Evolutionary conservation across 495 filamentous ascomycete genomes (phyloP), one percentile per base, ranked within the genome.

Genomic region (Penicillium psychrofluorescens): DNA sequence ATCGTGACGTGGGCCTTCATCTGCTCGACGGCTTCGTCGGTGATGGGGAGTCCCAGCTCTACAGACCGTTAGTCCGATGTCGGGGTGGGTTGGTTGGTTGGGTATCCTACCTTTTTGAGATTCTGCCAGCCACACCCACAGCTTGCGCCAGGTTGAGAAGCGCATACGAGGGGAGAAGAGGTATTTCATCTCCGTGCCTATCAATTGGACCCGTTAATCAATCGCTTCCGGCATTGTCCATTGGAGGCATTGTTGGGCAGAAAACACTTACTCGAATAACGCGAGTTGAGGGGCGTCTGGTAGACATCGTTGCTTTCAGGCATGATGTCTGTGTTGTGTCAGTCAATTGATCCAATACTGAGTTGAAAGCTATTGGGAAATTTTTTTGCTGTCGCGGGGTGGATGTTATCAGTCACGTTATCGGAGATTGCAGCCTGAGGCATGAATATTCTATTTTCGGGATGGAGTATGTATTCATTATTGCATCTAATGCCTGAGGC

Each of bases 61-160:
- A 54, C 45, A 46, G 44, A 35, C 29, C 55, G 52, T 50, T 37
- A 55, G 50, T 57, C 46, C 46, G 46, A 50, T 50, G 35, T 56
- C 50, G 53, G 48, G 33, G 35, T 35, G 15, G 30, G 33, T 30
- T 9, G 40, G 41, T 30, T 29, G 33, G 14, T 38, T 37, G 29
- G 31, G 16, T 48, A 41, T 44, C 48, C 51, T 64, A 71, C 86
- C 83, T 64, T 83, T 81, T 66, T 94, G 80, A 22, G 78, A 75
- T 71, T 90, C 83, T n/a, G 88, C 88, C 10, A 95, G 81, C 74
- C 78, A 85, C 27, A 89, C 56, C 88, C 88, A 95, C 37, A 94
- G 72, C 50, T 83, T 68, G 51, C 88, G 78, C 88, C 88, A 92
- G 30, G 79, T 88, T 6, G 80, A 77, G 54, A 75, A 74, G n/a